Evolutionary conservation across 1,139 yeast species (phyloP).

Genomic region (Ashbya aceris): DNA sequence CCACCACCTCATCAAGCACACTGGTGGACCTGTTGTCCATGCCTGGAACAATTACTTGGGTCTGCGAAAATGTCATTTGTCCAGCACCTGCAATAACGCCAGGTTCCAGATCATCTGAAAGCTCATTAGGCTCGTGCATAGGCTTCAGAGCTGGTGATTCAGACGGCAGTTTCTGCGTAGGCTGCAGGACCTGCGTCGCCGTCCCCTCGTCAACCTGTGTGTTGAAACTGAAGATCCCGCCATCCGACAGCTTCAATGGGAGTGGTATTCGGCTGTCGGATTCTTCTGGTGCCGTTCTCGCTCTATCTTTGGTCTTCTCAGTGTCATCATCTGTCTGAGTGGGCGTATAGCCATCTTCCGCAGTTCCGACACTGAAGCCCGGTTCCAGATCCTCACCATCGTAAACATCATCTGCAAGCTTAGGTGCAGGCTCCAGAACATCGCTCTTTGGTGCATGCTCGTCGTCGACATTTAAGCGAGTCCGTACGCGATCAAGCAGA

Average conservation of each 20-base stretch:
- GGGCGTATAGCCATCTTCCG: background rate
- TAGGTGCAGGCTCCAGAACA: conserved; percentile 6
- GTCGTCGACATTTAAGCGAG: background rate
- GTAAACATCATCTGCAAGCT: conserved; percentile 17
- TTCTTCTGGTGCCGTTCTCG: background rate
- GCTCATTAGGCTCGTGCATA: background rate
- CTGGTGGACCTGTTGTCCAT: no score
- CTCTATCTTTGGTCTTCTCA: background rate
- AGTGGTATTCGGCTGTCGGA: background rate
- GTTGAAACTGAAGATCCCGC: background rate
- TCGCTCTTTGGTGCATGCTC: background rate
- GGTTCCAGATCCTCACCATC: conserved; percentile 11
- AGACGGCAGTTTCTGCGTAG: no score
- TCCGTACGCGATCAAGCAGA: no score
- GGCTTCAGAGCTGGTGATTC: background rate
- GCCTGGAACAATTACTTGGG: background rate
- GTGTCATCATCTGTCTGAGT: background rate
- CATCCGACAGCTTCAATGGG: background rate
- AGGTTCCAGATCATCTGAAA: background rate
- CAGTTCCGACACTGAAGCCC: background rate
- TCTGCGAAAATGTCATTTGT: background rate
- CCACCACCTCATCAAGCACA: no score
- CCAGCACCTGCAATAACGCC: no score
- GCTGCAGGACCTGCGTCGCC: background rate
- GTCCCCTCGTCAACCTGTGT: background rate